Percentiles rank a stretch among this genome's conserved stretches.
Evolutionary conservation across 2,329 filamentous ascomycete species (phyloP).

Genomic region (Rugonectria rugulosa): DNA sequence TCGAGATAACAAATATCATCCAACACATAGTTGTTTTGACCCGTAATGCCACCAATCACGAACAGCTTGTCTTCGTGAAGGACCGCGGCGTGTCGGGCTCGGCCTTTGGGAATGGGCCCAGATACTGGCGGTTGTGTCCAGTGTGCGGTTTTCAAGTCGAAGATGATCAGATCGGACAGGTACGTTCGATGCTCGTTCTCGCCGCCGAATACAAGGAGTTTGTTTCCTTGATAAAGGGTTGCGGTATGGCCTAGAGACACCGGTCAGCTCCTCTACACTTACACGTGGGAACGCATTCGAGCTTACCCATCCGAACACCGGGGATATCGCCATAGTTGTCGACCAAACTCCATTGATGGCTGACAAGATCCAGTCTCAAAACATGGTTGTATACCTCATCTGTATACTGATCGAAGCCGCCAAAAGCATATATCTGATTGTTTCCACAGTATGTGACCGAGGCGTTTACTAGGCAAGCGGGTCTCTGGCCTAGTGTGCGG

Average conservation of each 20-base stretch:
- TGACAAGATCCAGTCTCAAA: slow-evolving; percentile 83
- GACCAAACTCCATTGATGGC: slow-evolving; percentile 91
- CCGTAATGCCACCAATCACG: slow-evolving; percentile 93
- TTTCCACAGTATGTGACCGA: slow-evolving; percentile 99
- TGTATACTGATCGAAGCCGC: slow-evolving; percentile 97
- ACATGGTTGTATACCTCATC: slow-evolving; percentile 99
- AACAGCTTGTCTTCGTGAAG: slow-evolving; percentile 97
- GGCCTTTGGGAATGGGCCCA: slow-evolving; percentile 85
- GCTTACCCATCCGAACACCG: slow-evolving; percentile 90
- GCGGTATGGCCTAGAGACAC: slow-evolving; percentile 80
- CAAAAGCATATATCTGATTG: slow-evolving; percentile 97
- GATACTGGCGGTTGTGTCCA: slow-evolving; percentile 93
- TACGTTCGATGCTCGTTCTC: slow-evolving; percentile 98
- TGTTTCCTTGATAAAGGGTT: slow-evolving; percentile 90
- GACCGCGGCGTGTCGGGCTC: slow-evolving; percentile 91
- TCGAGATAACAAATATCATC: slow-evolving; percentile 98
- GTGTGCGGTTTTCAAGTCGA: slow-evolving; percentile 91
- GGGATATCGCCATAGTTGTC: slow-evolving; percentile 99
- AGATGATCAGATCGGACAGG: slow-evolving; percentile 93
- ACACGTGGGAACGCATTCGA: no score
- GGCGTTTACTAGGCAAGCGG: slow-evolving; percentile 95
- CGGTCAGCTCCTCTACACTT: slow-evolving; percentile 20
- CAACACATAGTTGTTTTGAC: slow-evolving; percentile 88
- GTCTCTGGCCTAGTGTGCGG: slow-evolving; percentile 79
- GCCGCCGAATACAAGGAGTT: slow-evolving; percentile 95